Evolutionary conservation across 148 eudicot species (phyloP).

Genomic region (Limonium bicolor): DNA sequence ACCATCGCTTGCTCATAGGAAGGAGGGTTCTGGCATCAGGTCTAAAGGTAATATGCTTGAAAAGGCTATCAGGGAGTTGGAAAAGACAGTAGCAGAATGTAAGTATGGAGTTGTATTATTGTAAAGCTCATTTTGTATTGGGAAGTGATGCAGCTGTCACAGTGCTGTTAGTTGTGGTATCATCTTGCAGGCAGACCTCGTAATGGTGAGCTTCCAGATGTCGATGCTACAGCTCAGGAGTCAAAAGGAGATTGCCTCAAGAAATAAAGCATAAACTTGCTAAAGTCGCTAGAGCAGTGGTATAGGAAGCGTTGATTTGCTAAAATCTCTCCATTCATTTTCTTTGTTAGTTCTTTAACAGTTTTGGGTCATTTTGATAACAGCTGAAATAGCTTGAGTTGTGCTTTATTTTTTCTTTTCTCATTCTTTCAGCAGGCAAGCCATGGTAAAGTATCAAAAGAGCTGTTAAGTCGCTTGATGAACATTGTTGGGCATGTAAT

Average conservation of each 20-base stretch:
- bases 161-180: slow-evolving; percentile 6
- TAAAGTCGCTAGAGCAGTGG: slow-evolving; percentile 89
- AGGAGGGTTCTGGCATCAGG: slow-evolving; percentile 60
- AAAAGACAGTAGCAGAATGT: slow-evolving; percentile 95
- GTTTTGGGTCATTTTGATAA: background rate
- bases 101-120: slow-evolving; percentile 12
- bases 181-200: slow-evolving; percentile 64
- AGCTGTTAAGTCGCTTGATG: slow-evolving; percentile 76
- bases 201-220: slow-evolving; percentile 46
- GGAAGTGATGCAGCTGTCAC: too few species aligned
- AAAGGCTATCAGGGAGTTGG: slow-evolving; percentile 79
- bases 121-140: slow-evolving; percentile 1
- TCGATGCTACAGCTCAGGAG: slow-evolving; percentile 58
- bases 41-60: slow-evolving; percentile 63
- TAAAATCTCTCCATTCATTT: background rate
- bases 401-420: slow-evolving; percentile 5
- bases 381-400: background rate
- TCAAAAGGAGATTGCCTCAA: slow-evolving; percentile 84
- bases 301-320: slow-evolving; percentile 14
- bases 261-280: slow-evolving; percentile 92
- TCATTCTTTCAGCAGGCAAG: slow-evolving; percentile 52
- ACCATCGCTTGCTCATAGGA: slow-evolving; percentile 30
- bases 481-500: slow-evolving; percentile 81
- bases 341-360: background rate
- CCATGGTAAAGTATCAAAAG: slow-evolving; percentile 65